Percentiles rank a stretch among this genome's conserved stretches.
Conservation (phyloP, 2,329 filamentous ascomycete genomes). For the Xylaria sp. region DNA sequence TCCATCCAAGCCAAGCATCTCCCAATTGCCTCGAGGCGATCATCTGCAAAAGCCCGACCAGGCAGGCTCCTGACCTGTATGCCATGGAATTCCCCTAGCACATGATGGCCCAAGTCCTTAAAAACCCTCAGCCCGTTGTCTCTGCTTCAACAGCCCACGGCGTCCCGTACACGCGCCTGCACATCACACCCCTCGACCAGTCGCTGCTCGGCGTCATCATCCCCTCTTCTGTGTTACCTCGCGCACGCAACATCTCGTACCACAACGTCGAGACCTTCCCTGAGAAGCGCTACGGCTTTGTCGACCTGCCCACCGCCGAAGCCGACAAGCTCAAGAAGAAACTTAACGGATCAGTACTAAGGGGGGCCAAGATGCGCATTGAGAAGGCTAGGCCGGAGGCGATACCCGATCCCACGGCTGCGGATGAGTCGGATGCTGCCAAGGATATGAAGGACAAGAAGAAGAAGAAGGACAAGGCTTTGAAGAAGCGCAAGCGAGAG, state of each 20-base stretch:
- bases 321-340: slow-evolving; percentile 92
- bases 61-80: background rate
- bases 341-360: slow-evolving; percentile 82
- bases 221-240: slow-evolving; percentile 65
- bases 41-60: slow-evolving; percentile 2
- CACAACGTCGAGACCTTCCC: slow-evolving; percentile 86
- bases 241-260: slow-evolving; percentile 82
- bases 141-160: slow-evolving; percentile 14
- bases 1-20: background rate
- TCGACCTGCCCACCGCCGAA: slow-evolving; percentile 79
- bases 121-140: slow-evolving; percentile 10
- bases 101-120: slow-evolving; percentile 27
- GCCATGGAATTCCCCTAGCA: slow-evolving; percentile 12
- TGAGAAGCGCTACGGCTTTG: slow-evolving; percentile 86
- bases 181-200: slow-evolving; percentile 84
- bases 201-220: slow-evolving; percentile 74
- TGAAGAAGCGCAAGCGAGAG: slow-evolving; percentile 56
- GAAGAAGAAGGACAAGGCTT: slow-evolving; percentile 45
- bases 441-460: slow-evolving; percentile 30
- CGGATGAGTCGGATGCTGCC: slow-evolving; percentile 37
- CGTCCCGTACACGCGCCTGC: slow-evolving; percentile 61
- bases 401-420: slow-evolving; percentile 43
- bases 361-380: slow-evolving; percentile 81
- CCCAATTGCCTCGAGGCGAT: background rate
- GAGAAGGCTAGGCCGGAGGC: slow-evolving; percentile 76